A percentile compares a stretch with the other conserved stretches of the same genome.
Evolutionary conservation across 352 stramenopile genomes (phyloP).

Genomic region (Globisporangium splendens): DNA sequence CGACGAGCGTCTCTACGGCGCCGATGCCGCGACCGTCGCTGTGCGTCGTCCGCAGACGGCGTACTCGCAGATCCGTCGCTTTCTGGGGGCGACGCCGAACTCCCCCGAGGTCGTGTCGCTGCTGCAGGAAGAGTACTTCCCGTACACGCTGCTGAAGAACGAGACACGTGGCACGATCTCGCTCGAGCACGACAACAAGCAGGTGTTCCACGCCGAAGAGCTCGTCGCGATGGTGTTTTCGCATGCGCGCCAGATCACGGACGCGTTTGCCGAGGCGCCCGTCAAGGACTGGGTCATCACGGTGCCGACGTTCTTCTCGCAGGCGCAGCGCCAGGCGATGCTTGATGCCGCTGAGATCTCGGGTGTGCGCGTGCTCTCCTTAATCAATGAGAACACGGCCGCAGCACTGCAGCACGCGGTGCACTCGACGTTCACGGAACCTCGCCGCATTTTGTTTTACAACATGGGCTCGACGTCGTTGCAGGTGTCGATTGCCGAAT

Average conservation of each 20-base stretch:
- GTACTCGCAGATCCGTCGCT: slow-evolving; percentile 84
- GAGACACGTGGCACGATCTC: slow-evolving; percentile 65
- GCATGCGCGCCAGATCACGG: slow-evolving; percentile 84
- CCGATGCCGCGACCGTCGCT: slow-evolving; percentile 90
- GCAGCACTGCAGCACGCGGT: slow-evolving; percentile 95
- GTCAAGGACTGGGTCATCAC: slow-evolving; percentile 96
- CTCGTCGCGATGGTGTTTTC: slow-evolving; percentile 95
- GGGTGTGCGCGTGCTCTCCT: slow-evolving; percentile 92
- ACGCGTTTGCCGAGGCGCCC: slow-evolving; percentile 57
- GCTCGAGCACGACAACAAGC: slow-evolving; percentile 47
- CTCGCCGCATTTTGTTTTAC: slow-evolving; percentile 95
- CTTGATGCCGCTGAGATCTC: slow-evolving; percentile 94
- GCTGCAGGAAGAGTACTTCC: slow-evolving; percentile 70
- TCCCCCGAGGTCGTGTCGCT: slow-evolving; percentile 67
- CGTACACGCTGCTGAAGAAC: slow-evolving; percentile 81
- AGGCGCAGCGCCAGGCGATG: slow-evolving; percentile 92
- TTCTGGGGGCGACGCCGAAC: slow-evolving; percentile 84
- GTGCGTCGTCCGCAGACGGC: slow-evolving; percentile 91
- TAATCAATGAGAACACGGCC: slow-evolving; percentile 99
- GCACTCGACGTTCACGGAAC: slow-evolving; percentile 87
- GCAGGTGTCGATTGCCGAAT: slow-evolving; percentile 88
- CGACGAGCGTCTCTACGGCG: slow-evolving; percentile 93
- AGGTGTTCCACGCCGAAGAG: slow-evolving; percentile 92
- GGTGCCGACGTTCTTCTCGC: slow-evolving; percentile 94
- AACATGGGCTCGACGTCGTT: slow-evolving; percentile 95